Percentiles rank a stretch among this genome's conserved stretches.
Evolutionary conservation across 2,329 filamentous ascomycete genomes (phyloP).

Genomic region (Fulvia fulva): DNA sequence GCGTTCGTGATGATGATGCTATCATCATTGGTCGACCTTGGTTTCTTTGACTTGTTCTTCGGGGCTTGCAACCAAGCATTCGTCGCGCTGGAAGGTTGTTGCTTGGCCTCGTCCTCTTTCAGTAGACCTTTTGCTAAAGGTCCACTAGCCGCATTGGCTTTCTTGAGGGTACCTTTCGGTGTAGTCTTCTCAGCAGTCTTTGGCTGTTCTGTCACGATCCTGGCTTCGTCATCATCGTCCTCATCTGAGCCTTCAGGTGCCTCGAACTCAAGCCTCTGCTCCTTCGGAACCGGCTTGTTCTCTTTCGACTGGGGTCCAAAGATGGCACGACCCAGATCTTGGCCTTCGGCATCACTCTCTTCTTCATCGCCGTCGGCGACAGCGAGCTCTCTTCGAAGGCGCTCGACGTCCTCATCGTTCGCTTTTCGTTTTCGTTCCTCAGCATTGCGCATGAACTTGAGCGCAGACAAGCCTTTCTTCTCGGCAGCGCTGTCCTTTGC

Average conservation of each 20-base stretch:
- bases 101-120: conserved; percentile 7
- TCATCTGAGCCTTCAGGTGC: conserved; percentile 52
- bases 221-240: conserved; percentile 33
- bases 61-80: conserved; percentile 23
- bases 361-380: conserved; percentile 60
- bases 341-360: conserved; percentile 46
- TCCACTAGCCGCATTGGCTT: conserved; percentile 22
- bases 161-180: conserved; percentile 26
- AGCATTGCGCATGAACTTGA: conserved; percentile 93
- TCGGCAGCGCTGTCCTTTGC: conserved; percentile 13
- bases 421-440: conserved; percentile 72
- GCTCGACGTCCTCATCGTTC: conserved; percentile 65
- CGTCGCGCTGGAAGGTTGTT: not conserved
- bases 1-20: conserved; percentile 10
- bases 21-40: conserved; percentile 18
- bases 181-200: conserved; percentile 14
- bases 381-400: conserved; percentile 64
- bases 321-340: conserved; percentile 64
- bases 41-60: conserved; percentile 23
- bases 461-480: conserved; percentile 64
- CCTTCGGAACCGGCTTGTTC: conserved; percentile 34
- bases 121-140: conserved; percentile 23
- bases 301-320: conserved; percentile 54
- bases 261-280: conserved; percentile 55
- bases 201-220: conserved; percentile 35